phyloP scores from a whole-genome alignment of 306 rosid genomes.

The Senna siamea region DNA sequence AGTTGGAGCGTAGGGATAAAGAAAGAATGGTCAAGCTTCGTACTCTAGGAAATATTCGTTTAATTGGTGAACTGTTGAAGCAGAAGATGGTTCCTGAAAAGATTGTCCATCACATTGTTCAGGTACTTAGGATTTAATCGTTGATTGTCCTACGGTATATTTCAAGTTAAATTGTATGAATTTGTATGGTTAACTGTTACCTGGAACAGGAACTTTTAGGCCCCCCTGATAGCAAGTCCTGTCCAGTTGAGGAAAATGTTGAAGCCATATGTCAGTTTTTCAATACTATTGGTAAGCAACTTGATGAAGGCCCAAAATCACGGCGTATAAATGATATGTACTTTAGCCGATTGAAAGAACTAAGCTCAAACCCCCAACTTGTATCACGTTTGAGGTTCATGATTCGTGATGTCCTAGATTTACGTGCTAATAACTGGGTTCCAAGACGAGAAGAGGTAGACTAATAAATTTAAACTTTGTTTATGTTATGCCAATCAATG shows the following conservation, averaged over 20 bases:
- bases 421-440: conserved; percentile 87
- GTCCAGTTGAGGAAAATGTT: conserved; percentile 98
- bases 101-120: conserved; percentile 97
- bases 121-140: conserved; percentile 53
- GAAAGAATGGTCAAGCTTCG: conserved; percentile 85
- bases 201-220: conserved; percentile 88
- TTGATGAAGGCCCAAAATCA: conserved; percentile 79
- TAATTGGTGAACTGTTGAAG: conserved; percentile 98
- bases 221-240: conserved; percentile 61
- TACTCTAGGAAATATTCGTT: conserved; percentile 91
- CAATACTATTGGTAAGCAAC: conserved; percentile 95
- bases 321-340: conserved; percentile 80
- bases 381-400: conserved; percentile 84
- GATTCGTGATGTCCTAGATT: conserved; percentile 84
- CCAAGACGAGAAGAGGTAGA: conserved; percentile 98
- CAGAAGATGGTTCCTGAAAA: conserved; percentile 97
- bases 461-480: background rate
- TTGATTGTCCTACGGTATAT: conserved; percentile 16
- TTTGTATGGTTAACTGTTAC: conserved; percentile 29
- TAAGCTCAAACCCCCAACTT: conserved; percentile 72
- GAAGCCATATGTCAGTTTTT: conserved; percentile 98
- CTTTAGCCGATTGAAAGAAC: conserved; percentile 75
- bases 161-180: conserved; percentile 30
- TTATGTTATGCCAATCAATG: background rate
- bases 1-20: conserved; percentile 80